Evolutionary conservation across 768 basidiomycete species (phyloP), one percentile per base, ranked within the genome.

Genomic region (Phanerochaete carnosa): DNA sequence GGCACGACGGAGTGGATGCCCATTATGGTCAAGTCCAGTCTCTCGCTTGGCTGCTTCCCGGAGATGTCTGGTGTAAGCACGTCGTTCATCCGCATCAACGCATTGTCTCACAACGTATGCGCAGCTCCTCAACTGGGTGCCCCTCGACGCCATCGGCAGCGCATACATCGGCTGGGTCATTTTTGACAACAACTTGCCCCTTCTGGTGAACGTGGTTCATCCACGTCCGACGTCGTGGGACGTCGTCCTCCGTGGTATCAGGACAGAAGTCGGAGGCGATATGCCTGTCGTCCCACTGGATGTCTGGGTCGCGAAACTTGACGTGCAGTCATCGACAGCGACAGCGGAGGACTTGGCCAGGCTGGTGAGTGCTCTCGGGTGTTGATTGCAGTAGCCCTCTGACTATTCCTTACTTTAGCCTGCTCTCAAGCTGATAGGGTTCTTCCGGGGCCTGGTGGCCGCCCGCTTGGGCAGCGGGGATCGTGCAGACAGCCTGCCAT

Each of bases 1-100:
- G 64, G 67, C 30, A 64, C 63, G 26, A 59, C 62, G 2, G 72
- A 73, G 46, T 74, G 73, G 73, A 55, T 74, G 1, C 73, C 73
- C 5, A 61, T 64, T 22, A 55, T 63, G 25, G 39, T 63, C 43
- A 64, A 66, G 55, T 66, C 65, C 3, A 61, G 62, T 37, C 7
- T 60, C 12, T 19, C 65, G 2, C 47, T 66, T 0, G 65, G 65
- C 1, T 52, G 16, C 12, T 32, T 64, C 0, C 65, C 63, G 7
- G 58, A 26, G 15, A 37, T 61, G 37, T 35, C 54, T 26, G 54
- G 54, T 12, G 54, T 55, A 43, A 15, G 60, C 16, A 25, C 12
- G n/a, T n/a, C 35, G n/a, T n/a, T n/a, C n/a, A n/a, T n/a, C n/a
- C n/a, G n/a, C n/a, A n/a, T n/a, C n/a, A n/a, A n/a, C n/a, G n/a